A percentile compares a stretch with the other conserved stretches of the same genome.
Conservation (phyloP, 495 filamentous ascomycete species). For the Talaromyces thailandensis region DNA sequence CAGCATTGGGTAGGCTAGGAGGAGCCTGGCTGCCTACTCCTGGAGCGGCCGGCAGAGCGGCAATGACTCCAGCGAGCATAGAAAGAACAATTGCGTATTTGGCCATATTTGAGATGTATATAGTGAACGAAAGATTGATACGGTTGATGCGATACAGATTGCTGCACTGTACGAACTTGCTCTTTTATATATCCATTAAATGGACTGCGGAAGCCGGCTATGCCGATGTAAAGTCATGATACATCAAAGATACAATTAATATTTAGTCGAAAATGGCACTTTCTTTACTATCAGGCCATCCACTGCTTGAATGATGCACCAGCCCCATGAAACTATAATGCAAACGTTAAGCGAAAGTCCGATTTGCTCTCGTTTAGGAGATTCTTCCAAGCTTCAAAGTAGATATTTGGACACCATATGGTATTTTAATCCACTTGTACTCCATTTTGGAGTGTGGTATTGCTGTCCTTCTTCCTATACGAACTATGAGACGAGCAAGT, state of each 20-base stretch:
- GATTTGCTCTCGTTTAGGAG: background rate
- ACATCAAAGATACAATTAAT: background rate
- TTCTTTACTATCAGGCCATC: background rate
- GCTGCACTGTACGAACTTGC: background rate
- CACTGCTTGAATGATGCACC: background rate
- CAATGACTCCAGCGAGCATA: background rate
- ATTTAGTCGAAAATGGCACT: background rate
- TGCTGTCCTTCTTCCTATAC: background rate
- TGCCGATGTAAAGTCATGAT: background rate
- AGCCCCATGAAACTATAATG: background rate
- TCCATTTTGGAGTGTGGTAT: background rate
- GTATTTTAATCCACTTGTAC: background rate
- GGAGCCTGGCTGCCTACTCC: background rate
- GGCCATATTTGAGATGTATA: background rate
- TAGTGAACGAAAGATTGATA: background rate
- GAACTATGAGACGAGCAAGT: background rate
- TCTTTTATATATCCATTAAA: background rate
- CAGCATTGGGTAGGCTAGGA: constrained; percentile 1
- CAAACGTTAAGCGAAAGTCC: background rate
- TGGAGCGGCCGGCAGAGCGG: background rate
- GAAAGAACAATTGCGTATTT: background rate
- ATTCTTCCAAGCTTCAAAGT: background rate
- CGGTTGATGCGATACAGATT: background rate
- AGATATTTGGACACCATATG: background rate
- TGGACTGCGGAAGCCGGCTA: background rate